Percentiles rank a stretch among this genome's conserved stretches.
Evolutionary conservation across 1,284 basidiomycete genomes (phyloP).

Genomic region (Ceratobasidium sp.): DNA sequence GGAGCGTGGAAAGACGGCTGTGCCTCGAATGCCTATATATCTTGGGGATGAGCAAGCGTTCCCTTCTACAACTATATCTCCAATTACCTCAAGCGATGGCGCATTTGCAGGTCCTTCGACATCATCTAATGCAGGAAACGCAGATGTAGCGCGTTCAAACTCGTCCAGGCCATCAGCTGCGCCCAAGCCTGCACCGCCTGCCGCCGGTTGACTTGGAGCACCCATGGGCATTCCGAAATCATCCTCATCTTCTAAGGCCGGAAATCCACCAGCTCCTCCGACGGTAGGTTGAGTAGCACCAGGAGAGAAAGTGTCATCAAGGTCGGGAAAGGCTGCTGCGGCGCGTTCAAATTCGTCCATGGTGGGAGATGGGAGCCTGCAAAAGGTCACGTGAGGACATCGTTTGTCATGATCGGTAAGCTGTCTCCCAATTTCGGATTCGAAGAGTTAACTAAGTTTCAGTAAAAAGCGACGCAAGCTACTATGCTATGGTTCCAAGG

Average conservation of each 20-base stretch:
- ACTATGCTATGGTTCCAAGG: too few relatives aligned
- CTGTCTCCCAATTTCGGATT: too few relatives aligned
- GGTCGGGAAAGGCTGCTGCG: conserved; percentile 88
- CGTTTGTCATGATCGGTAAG: neutral
- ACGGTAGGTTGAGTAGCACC: neutral
- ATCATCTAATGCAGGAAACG: conserved; percentile 88
- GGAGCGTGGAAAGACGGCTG: conserved; percentile 57
- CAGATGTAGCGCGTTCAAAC: conserved; percentile 80
- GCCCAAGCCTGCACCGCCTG: conserved; percentile 55
- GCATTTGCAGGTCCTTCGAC: conserved; percentile 59
- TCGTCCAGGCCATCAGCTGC: conserved; percentile 70
- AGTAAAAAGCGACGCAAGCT: too few relatives aligned
- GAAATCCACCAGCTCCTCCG: conserved; percentile 13
- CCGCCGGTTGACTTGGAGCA: conserved; percentile 51
- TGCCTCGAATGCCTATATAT: conserved; percentile 53
- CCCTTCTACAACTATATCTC: neutral
- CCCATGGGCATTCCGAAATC: conserved; percentile 22
- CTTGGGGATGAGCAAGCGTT: conserved; percentile 57
- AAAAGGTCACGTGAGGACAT: neutral
- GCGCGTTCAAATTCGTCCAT: conserved; percentile 79
- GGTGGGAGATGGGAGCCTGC: conserved; percentile 17
- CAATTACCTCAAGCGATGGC: conserved; percentile 55
- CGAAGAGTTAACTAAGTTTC: too few relatives aligned
- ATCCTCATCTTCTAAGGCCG: conserved; percentile 33
- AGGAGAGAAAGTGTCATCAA: conserved; percentile 65